Conservation (phyloP, 2,329 filamentous ascomycete genomes). For the Magnaporthales sp. region DNA sequence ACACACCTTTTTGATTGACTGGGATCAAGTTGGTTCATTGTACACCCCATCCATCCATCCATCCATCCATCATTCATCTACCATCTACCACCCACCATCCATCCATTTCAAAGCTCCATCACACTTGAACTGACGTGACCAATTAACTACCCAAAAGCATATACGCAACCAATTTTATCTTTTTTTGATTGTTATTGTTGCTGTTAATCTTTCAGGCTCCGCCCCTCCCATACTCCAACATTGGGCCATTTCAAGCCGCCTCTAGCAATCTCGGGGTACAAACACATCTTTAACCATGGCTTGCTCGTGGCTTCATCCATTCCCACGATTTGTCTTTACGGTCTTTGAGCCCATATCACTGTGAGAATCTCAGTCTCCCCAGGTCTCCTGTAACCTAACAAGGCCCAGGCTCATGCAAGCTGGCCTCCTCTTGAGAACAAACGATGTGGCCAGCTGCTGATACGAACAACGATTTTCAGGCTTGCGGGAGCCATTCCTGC, state of each 20-base stretch:
- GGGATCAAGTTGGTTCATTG: neutral
- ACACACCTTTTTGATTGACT: neutral
- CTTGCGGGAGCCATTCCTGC: constrained; percentile 50
- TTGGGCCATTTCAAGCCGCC: neutral
- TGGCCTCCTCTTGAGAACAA: neutral
- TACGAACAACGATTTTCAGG: constrained; percentile 25
- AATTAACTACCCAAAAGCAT: neutral
- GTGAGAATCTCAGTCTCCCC: constrained; percentile 32
- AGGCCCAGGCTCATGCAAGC: neutral
- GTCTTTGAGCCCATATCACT: constrained; percentile 60
- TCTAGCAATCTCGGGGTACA: neutral
- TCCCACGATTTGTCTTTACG: constrained; percentile 60
- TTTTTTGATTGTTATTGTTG: neutral
- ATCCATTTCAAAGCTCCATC: neutral
- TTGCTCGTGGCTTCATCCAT: constrained; percentile 45
- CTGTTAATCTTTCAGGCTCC: neutral
- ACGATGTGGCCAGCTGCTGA: neutral
- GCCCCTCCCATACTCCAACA: too few species aligned
- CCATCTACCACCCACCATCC: neutral
- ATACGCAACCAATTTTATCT: neutral
- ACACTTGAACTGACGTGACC: neutral
- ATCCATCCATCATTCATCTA: neutral
- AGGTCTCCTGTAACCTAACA: neutral
- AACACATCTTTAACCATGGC: constrained; percentile 36
- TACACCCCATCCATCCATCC: neutral